These are phyloP conservation scores for Saccharomyces paradoxus DNA, from an alignment of 805 yeast species.

Conservation along the genomic window DNA sequence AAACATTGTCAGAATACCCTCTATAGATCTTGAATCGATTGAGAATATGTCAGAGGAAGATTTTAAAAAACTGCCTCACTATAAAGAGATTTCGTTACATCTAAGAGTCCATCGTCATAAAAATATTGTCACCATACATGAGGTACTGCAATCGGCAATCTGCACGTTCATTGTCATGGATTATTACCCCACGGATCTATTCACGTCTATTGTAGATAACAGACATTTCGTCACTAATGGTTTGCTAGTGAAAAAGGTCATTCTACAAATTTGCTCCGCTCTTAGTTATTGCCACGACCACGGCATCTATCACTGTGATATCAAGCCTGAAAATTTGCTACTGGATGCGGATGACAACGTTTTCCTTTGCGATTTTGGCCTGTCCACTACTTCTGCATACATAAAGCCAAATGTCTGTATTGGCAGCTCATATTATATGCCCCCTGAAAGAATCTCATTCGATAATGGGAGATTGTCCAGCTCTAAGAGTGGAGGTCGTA, in stretches of 20 bases:
- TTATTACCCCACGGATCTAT: conserved; percentile 79
- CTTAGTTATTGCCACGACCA: conserved; percentile 73
- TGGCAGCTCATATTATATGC: conserved; percentile 87
- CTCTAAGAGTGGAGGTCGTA: neutral
- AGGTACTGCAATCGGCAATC: conserved; percentile 54
- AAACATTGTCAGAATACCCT: conserved; percentile 22
- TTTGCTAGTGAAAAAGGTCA: conserved; percentile 45
- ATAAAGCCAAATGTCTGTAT: conserved; percentile 70
- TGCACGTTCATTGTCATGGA: conserved; percentile 74
- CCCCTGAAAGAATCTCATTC: conserved; percentile 62
- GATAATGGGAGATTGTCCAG: conserved; percentile 1
- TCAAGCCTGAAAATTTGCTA: conserved; percentile 90
- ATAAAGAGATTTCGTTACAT: conserved; percentile 69
- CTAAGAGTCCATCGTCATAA: conserved; percentile 69
- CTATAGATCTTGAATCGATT: conserved; percentile 25
- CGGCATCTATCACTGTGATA: conserved; percentile 87
- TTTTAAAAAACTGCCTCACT: conserved; percentile 29
- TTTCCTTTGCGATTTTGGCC: conserved; percentile 79
- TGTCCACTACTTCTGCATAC: conserved; percentile 56
- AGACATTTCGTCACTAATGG: conserved; percentile 52
- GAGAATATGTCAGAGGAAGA: conserved; percentile 30
- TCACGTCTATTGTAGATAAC: conserved; percentile 72
- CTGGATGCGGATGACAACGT: conserved; percentile 51
- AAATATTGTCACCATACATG: conserved; percentile 65
- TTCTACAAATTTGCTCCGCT: conserved; percentile 74